Base-by-base conservation (phyloP, 192 early-diverging fungal species). In the Oehlia diaphana region DNA sequence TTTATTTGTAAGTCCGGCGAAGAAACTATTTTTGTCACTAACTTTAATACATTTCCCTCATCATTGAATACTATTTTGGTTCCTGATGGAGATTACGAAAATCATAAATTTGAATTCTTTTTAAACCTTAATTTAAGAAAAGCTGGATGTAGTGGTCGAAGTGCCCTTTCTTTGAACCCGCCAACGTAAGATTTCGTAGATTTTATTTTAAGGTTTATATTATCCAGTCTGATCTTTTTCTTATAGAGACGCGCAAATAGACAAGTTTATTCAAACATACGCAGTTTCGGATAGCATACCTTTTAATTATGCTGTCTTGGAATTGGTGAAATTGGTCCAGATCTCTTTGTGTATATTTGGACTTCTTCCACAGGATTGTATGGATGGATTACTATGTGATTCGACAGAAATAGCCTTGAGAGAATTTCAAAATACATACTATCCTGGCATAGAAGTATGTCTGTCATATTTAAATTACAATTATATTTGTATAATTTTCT, bases 51-150 rank as follows among this genome's bases (percentile, higher is more conserved):
- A 65, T 81, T 87, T 61, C 78, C 84, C 13, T 83, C 81, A 21
- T 81, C 82, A 33, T 78, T 82, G 42, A 84, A 85, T 76, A 83
- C 79, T 65, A 83, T 87, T 6, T 72, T 85, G 7, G 77, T 87
- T 37, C 82, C 86, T 26, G 83, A 84, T 77, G 86, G 86, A 33
- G 86, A 87, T 71, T 87, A 82, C 67, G 81, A 87, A 50, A n/a
- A 35, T 21, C 74, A 78, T 68, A 76, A 82, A 23, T 69, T 74
- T 16, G 74, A 83, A 26, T 83, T 85, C 2, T 84, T 74, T 78
- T 73, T 87, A 16, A 87, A 87, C 67, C 80, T 85, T 44, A 85
- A 87, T 63, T 70, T 87, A n/a, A 33, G 84, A 66, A 76, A 81
- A 72, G 73, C 77, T 4, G 81, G 83, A 66, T 87, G 86, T 69